phyloP scores from a whole-genome alignment of 2,329 filamentous ascomycete species.

The Thielaviopsis cerberus region DNA sequence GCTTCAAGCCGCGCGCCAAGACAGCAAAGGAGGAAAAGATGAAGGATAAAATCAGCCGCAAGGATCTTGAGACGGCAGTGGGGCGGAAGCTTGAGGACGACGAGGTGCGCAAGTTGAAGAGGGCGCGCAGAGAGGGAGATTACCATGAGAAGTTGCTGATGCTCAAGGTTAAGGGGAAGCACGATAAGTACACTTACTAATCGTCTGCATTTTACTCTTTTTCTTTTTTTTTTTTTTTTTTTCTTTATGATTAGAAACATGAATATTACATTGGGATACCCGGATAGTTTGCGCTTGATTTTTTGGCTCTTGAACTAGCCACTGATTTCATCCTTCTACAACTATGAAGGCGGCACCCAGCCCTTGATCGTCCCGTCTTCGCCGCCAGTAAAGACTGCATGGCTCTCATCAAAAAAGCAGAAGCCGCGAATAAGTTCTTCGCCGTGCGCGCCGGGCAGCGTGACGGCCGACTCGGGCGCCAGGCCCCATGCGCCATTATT shows the following conservation, averaged over 20 bases:
- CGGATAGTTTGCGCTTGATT: neutral
- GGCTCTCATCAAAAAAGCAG: conserved; percentile 42
- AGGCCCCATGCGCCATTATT: conserved; percentile 32
- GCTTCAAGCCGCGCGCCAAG: conserved; percentile 66
- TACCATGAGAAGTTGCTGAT: conserved; percentile 77
- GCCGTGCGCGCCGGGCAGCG: conserved; percentile 43
- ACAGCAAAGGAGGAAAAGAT: conserved; percentile 69
- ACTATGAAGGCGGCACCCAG: conserved; percentile 24
- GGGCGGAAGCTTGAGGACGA: conserved; percentile 63
- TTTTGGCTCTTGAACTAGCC: too few relatives aligned
- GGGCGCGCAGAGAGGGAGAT: conserved; percentile 65
- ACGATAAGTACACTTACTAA: conserved; percentile 52
- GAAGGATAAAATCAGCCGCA: conserved; percentile 65
- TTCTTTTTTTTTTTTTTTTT: neutral
- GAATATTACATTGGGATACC: neutral
- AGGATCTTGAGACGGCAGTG: conserved; percentile 66
- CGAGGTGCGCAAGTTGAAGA: conserved; percentile 69
- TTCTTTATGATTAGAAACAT: neutral
- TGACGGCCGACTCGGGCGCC: conserved; percentile 35
- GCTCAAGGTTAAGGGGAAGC: conserved; percentile 79
- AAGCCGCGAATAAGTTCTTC: conserved; percentile 45
- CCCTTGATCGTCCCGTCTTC: conserved; percentile 40
- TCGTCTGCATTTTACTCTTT: neutral
- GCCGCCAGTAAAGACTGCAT: conserved; percentile 38
- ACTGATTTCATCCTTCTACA: neutral